A percentile compares a stretch with the other conserved stretches of the same genome.
Conservation (phyloP, 768 basidiomycete genomes). For the Tulasnella sp. region DNA sequence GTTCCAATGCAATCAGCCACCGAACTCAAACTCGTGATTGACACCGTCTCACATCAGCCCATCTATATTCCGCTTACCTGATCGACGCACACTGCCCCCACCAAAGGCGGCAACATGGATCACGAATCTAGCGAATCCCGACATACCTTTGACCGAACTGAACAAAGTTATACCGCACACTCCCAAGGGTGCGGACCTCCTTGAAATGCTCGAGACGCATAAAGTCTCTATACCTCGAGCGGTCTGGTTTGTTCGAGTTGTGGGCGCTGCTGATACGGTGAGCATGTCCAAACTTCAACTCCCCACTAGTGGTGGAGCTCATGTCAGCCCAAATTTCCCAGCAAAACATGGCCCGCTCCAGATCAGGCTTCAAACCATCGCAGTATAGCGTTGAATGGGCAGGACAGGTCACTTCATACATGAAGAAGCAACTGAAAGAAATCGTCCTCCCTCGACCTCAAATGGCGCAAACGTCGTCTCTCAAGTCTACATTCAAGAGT, state of each 20-base stretch:
- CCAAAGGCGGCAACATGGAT: slow-evolving; percentile 74
- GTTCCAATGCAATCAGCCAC: slow-evolving; percentile 22
- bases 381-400: slow-evolving; percentile 84
- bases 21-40: background rate
- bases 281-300: slow-evolving; percentile 16
- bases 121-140: slow-evolving; percentile 66
- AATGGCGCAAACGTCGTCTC: slow-evolving; percentile 53
- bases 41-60: slow-evolving; percentile 29
- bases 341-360: slow-evolving; percentile 64
- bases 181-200: slow-evolving; percentile 70
- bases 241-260: slow-evolving; percentile 77
- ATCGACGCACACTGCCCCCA: slow-evolving; percentile 72
- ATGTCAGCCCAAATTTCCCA: background rate
- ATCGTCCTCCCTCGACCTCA: slow-evolving; percentile 73
- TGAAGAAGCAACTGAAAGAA: slow-evolving; percentile 72
- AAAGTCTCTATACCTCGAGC: slow-evolving; percentile 71
- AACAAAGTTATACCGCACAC: slow-evolving; percentile 78
- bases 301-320: slow-evolving; percentile 1
- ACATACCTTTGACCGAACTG: slow-evolving; percentile 68
- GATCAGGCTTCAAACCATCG: slow-evolving; percentile 66
- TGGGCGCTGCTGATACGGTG: slow-evolving; percentile 81
- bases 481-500: slow-evolving; percentile 76
- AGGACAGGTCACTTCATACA: slow-evolving; percentile 62
- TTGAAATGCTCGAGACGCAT: slow-evolving; percentile 66
- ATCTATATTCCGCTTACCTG: slow-evolving; percentile 66